Evolutionary conservation across 176 grass and related monocot species (phyloP), one percentile per base, ranked within the genome.

Genomic region (Aegilops tauschii): DNA sequence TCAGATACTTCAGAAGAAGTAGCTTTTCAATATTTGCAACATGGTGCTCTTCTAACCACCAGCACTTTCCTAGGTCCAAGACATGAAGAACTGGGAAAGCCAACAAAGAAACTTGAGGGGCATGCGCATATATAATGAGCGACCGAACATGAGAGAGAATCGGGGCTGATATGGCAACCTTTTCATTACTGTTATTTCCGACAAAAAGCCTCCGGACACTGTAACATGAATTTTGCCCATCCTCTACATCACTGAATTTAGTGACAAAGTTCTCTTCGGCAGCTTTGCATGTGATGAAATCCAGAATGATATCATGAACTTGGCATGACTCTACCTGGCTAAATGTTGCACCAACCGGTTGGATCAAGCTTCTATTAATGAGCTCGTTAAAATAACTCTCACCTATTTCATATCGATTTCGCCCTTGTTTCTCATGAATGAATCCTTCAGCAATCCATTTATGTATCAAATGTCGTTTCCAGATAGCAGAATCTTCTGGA

Each of bases 381-480:
- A 83, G 52, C 14, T 83, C 66, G 39, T 72, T 72, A 37, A 83
- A 40, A 39, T 83, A 72, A 40, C 4, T 0, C 21, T 83, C 81
- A 6, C 81, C 81, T 6, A 4, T 17, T 83, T 83, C 81, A 72
- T 72, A 83, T 59, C 32, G 1, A 6, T 2, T 4, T 17, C 3
- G 30, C 0, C 6, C 5, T 18, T 61, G 1, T 40, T 72, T n/a
- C 0, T 61, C 4, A 1, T 83, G 6, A 27, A 83, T 8, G 32
- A 83, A 83, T 9, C 81, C 81, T 83, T 83, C 67, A 6, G 81
- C n/a, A 1, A 71, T 61, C 81, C 81, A 83, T 18, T 17, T 81
- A 71, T 9, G 23, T 14, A 58, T 82, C 49, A 82, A 82, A 1
- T 2, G 2, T 13, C 34, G 16, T 81, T 81, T 81, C 1, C 21